A percentile compares a stretch with the other conserved stretches of the same genome.
These are phyloP conservation scores for Phalaenopsis hybrid DNA, from an alignment of 116 monocot species.

Conservation along the genomic window DNA sequence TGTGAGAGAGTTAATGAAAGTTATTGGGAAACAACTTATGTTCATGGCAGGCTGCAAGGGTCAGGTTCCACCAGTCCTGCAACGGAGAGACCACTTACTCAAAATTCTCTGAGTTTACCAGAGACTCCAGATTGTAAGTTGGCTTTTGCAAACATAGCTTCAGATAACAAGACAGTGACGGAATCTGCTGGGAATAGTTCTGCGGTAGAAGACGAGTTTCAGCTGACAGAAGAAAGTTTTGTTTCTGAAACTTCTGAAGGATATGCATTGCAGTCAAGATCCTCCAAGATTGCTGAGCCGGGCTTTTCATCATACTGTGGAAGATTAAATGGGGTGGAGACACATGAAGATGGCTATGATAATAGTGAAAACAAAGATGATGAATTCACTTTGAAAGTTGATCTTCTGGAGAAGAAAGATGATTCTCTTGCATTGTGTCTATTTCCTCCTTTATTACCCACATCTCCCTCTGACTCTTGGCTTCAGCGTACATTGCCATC, in stretches of 20 bases:
- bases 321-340: not conserved
- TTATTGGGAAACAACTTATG: slow-evolving; percentile 15
- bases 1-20: too few relatives aligned
- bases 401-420: slow-evolving; percentile 1
- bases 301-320: slow-evolving; percentile 2
- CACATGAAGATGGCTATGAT: not conserved
- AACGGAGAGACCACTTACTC: slow-evolving; percentile 23
- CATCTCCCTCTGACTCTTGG: slow-evolving; percentile 22
- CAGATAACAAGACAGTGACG: too few relatives aligned
- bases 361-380: not conserved
- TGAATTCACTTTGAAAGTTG: not conserved
- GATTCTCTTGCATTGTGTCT: slow-evolving; percentile 8
- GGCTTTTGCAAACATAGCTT: not conserved
- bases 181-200: too few relatives aligned
- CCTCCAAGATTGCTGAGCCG: not conserved
- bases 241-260: not conserved
- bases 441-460: slow-evolving; percentile 14
- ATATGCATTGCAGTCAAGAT: not conserved
- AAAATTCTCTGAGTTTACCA: not conserved
- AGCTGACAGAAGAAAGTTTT: slow-evolving; percentile 4
- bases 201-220: slow-evolving; percentile 28
- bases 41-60: slow-evolving; percentile 14
- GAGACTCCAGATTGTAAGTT: slow-evolving; percentile 4
- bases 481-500: slow-evolving; percentile 15
- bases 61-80: slow-evolving; percentile 33